Percentiles rank a stretch among this genome's conserved stretches.
phyloP scores from a whole-genome alignment of 805 yeast species.

The Myxozyma nipponensis region DNA sequence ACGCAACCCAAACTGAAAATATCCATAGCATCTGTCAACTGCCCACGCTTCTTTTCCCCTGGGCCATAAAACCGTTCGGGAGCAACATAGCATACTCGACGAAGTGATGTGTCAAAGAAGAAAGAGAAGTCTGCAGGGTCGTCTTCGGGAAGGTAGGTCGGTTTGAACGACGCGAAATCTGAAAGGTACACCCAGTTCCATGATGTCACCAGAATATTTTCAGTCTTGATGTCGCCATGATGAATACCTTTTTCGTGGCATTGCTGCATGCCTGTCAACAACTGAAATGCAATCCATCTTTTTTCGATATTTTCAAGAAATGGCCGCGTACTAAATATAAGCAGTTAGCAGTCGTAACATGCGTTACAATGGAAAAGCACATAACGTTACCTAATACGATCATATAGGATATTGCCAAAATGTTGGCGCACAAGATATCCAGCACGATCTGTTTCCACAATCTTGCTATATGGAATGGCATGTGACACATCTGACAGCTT shows the following conservation, averaged over 20 bases:
- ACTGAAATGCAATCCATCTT: constrained; percentile 78
- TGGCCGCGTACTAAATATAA: constrained; percentile 66
- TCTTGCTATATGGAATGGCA: constrained; percentile 64
- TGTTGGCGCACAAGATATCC: constrained; percentile 84
- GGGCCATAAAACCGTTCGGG: constrained; percentile 73
- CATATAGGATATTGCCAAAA: constrained; percentile 76
- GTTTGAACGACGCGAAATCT: constrained; percentile 85
- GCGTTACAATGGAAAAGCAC: too few relatives aligned
- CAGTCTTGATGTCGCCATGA: constrained; percentile 92
- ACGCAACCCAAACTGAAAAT: constrained; percentile 61
- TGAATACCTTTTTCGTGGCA: constrained; percentile 59
- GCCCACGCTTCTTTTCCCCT: constrained; percentile 34
- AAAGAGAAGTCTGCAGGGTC: constrained; percentile 90
- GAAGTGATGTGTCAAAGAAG: constrained; percentile 83
- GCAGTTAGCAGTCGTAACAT: not conserved
- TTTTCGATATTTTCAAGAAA: constrained; percentile 78
- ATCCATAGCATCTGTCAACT: constrained; percentile 66
- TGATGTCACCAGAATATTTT: constrained; percentile 78
- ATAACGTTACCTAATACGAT: constrained; percentile 59
- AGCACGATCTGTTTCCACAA: constrained; percentile 87
- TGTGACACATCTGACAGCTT: constrained; percentile 52
- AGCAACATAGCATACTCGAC: constrained; percentile 86
- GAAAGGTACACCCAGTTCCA: constrained; percentile 83
- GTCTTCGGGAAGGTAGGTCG: constrained; percentile 80
- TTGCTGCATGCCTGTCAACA: constrained; percentile 57